Base-by-base conservation (phyloP, 805 yeast species). In the Lipomyces starkeyi region DNA sequence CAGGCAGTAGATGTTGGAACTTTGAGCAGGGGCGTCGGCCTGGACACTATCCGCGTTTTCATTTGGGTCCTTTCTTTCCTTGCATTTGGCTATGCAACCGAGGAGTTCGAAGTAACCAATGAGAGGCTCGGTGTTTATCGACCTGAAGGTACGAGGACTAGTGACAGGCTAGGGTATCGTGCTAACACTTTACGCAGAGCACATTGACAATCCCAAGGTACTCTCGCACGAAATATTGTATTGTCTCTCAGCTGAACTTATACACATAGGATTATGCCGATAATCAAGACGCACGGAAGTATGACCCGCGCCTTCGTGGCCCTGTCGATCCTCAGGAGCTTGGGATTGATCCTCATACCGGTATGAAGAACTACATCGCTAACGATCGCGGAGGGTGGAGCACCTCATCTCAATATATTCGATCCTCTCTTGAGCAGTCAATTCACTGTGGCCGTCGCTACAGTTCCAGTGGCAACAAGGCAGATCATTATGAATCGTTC, bases 341-440 rank as follows among this genome's bases (percentile, higher is more conserved):
- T 27, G 73, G 70, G 52, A 61, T 73, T 52, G 75, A 73, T 29
- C 63, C 69, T 14, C 61, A 60, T 22, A 70, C 75, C 25, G 75
- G 76, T 3, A 73, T 73, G 75, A 73, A 73, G 57, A 73, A 73
- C 58, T 73, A 73, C 54, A 73, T 73, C 61, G 68, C 72, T 54
- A 73, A 73, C 61, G 76, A 73, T 59, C 54, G 59, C 20, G 75
- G 74, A 35, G 66, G 64, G 3, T 73, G 75, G 76, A 58, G 65
- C 32, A 73, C 75, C 7, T 72, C 74, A 4, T 64, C 74, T 3
- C 55, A 35, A 22, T 73, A 61, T 35, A 66, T 73, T 29, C 72
- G 75, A 27, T 61, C 59, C 25, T 65, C 76, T 14, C 64, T 73
- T 32, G 55, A 54, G 22, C 58, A 63, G 13, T 67, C 67, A 11